Evolutionary conservation across 2,329 filamentous ascomycete species (phyloP).

Genomic region (Trichoderma sp.): DNA sequence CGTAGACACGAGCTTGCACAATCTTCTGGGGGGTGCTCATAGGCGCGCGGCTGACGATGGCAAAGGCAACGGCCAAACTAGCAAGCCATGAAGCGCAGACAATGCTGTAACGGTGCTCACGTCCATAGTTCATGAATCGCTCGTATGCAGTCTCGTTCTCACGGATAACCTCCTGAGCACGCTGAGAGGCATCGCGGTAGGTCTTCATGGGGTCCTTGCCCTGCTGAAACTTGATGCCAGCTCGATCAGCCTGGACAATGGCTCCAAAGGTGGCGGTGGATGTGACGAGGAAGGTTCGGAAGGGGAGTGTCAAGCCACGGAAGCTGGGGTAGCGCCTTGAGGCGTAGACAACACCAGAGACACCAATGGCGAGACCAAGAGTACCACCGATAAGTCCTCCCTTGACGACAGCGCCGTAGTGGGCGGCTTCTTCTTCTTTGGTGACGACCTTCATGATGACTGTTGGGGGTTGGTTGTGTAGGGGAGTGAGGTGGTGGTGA

Average conservation of each 20-base stretch:
- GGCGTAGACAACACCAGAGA: slow-evolving; percentile 65
- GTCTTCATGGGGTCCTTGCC: slow-evolving; percentile 60
- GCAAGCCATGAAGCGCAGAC: slow-evolving; percentile 80
- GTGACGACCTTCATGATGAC: slow-evolving; percentile 87
- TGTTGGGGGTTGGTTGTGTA: not conserved
- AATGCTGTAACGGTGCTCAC: slow-evolving; percentile 80
- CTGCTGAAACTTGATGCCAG: slow-evolving; percentile 62
- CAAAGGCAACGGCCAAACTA: slow-evolving; percentile 72
- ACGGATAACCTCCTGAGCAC: slow-evolving; percentile 53
- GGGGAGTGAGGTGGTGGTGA: not conserved
- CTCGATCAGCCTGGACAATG: slow-evolving; percentile 84
- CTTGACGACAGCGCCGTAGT: slow-evolving; percentile 78
- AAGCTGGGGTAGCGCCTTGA: slow-evolving; percentile 72
- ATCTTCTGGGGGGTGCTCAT: slow-evolving; percentile 78
- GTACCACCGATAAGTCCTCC: slow-evolving; percentile 74
- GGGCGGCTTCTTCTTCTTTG: slow-evolving; percentile 84
- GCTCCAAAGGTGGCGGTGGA: slow-evolving; percentile 79
- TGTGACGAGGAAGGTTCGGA: slow-evolving; percentile 85
- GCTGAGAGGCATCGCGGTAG: slow-evolving; percentile 63
- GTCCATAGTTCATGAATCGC: slow-evolving; percentile 68
- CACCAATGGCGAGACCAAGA: slow-evolving; percentile 64
- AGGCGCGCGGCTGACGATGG: slow-evolving; percentile 72
- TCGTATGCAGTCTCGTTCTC: slow-evolving; percentile 55
- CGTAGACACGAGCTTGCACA: slow-evolving; percentile 92
- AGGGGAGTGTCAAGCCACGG: slow-evolving; percentile 78